These are phyloP conservation scores for Tricholoma saponaceum DNA, from an alignment of 768 basidiomycete species.

Conservation along the genomic window DNA sequence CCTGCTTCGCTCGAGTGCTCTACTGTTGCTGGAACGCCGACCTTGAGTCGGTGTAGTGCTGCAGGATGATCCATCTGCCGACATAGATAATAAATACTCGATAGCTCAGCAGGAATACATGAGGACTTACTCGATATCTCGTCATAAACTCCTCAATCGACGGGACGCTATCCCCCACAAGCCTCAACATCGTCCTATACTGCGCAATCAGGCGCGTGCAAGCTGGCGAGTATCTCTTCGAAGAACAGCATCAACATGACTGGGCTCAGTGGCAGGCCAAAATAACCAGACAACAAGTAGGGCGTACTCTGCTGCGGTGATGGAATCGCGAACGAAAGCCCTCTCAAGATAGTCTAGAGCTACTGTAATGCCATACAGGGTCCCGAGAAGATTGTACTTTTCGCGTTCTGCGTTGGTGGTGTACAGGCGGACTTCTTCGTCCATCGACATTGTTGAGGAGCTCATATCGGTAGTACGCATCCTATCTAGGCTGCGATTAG, in stretches of 20 bases:
- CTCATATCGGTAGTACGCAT: slow-evolving; percentile 7
- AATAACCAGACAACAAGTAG: slow-evolving; percentile 1
- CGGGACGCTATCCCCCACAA: slow-evolving; percentile 86
- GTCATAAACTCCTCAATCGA: slow-evolving; percentile 90
- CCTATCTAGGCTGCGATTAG: neutral
- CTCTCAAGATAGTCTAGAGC: slow-evolving; percentile 92
- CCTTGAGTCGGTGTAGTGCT: slow-evolving; percentile 82
- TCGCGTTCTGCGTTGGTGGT: slow-evolving; percentile 87
- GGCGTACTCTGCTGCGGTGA: slow-evolving; percentile 86
- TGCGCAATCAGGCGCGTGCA: slow-evolving; percentile 92
- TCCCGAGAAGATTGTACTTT: slow-evolving; percentile 81
- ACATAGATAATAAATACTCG: neutral
- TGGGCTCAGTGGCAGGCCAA: slow-evolving; percentile 24
- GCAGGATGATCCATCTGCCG: slow-evolving; percentile 91
- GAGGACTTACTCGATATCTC: slow-evolving; percentile 66
- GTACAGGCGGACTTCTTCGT: slow-evolving; percentile 91
- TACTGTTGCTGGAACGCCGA: slow-evolving; percentile 94
- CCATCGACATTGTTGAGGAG: slow-evolving; percentile 45
- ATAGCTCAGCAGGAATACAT: neutral
- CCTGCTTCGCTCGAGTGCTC: slow-evolving; percentile 93
- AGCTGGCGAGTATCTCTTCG: slow-evolving; percentile 90
- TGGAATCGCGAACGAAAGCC: slow-evolving; percentile 91
- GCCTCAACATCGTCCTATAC: slow-evolving; percentile 95
- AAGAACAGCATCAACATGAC: slow-evolving; percentile 10
- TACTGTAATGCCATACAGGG: slow-evolving; percentile 88